These are phyloP conservation scores for Fusarium pseudocircinatum DNA, from an alignment of 2,329 filamentous ascomycete genomes.

Conservation along the genomic window DNA sequence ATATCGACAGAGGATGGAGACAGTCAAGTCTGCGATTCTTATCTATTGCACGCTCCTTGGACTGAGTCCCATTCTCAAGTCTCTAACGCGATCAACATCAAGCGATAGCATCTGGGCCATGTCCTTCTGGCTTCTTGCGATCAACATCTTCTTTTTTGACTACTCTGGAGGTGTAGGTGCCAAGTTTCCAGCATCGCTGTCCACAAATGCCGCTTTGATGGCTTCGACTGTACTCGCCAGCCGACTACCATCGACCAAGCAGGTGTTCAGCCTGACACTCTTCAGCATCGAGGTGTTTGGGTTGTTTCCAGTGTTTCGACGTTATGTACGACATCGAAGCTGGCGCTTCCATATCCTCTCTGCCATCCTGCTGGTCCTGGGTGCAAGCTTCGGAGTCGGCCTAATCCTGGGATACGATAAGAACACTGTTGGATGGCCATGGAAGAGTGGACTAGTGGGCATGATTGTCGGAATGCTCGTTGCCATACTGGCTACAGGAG, in stretches of 20 bases:
- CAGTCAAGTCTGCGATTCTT: slow-evolving; percentile 89
- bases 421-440: slow-evolving; percentile 55
- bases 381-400: slow-evolving; percentile 82
- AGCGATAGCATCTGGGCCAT: slow-evolving; percentile 98
- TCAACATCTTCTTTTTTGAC: slow-evolving; percentile 98
- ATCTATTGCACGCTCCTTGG: slow-evolving; percentile 94
- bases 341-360: slow-evolving; percentile 83
- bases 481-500: slow-evolving; percentile 83
- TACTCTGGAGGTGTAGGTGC: slow-evolving; percentile 77
- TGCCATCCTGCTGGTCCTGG: slow-evolving; percentile 79
- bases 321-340: slow-evolving; percentile 83
- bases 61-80: slow-evolving; percentile 94
- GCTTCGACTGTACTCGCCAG: slow-evolving; percentile 93
- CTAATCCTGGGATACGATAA: slow-evolving; percentile 62
- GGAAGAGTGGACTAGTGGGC: slow-evolving; percentile 72
- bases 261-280: slow-evolving; percentile 93
- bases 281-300: slow-evolving; percentile 99
- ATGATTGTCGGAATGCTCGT: slow-evolving; percentile 79
- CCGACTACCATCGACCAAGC: slow-evolving; percentile 85
- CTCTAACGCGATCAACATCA: slow-evolving; percentile 90
- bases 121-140: slow-evolving; percentile 89
- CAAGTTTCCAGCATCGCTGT: slow-evolving; percentile 78
- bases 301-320: slow-evolving; percentile 95
- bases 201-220: slow-evolving; percentile 96
- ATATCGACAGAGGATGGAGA: slow-evolving; percentile 70